Conservation (phyloP, 2,329 filamentous ascomycete species). For the Monosporascus ibericus region DNA sequence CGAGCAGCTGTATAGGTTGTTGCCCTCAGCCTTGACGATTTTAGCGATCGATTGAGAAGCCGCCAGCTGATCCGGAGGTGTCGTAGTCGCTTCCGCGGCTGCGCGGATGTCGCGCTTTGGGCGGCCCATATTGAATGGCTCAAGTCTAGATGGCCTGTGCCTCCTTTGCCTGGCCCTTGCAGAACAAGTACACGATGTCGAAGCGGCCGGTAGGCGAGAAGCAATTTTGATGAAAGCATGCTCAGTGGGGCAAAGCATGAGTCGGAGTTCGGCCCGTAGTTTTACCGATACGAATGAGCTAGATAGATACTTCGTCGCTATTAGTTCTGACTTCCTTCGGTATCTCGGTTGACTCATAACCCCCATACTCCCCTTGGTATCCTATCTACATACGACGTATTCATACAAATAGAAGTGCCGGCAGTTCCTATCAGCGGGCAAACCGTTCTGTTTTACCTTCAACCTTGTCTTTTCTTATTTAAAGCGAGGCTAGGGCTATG, state of each 20-base stretch:
- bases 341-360: too few relatives aligned
- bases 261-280: background rate
- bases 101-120: constrained; percentile 73
- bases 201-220: background rate
- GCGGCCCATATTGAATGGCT: constrained; percentile 50
- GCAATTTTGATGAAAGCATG: background rate
- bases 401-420: too few relatives aligned
- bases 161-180: background rate
- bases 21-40: constrained; percentile 77
- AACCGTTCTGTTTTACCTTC: too few relatives aligned
- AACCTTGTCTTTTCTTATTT: too few relatives aligned
- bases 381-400: too few relatives aligned
- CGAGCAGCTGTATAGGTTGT: constrained; percentile 79
- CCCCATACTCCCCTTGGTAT: too few relatives aligned
- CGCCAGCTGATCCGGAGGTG: constrained; percentile 52
- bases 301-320: too few relatives aligned
- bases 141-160: background rate
- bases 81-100: constrained; percentile 65
- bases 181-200: background rate
- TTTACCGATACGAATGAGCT: background rate
- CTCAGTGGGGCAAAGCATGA: background rate
- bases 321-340: too few relatives aligned
- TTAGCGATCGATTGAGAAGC: constrained; percentile 65
- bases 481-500: too few relatives aligned
- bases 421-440: too few relatives aligned